Conservation (phyloP, 2,329 filamentous ascomycete species). For the Meredithiella fracta region DNA sequence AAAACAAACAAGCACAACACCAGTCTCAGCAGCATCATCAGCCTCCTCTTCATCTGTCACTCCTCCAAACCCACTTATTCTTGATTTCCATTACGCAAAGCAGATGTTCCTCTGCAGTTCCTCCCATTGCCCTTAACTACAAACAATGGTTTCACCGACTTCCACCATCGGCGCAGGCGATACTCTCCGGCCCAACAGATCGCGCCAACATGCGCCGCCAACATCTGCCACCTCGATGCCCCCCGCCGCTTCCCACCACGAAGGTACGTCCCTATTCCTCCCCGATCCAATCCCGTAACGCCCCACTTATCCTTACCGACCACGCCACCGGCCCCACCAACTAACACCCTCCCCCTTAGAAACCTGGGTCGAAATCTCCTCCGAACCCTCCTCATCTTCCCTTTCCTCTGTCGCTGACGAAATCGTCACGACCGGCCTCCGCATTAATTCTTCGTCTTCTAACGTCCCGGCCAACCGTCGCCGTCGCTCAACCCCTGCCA, state of each 20-base stretch:
- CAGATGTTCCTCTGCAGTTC: no score
- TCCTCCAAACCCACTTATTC: no score
- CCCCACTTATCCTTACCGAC: background rate
- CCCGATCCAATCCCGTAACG: background rate
- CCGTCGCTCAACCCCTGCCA: conserved; percentile 21
- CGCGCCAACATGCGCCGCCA: no score
- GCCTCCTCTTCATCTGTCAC: no score
- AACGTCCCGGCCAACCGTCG: conserved; percentile 30
- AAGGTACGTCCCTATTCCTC: background rate
- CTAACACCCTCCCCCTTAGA: conserved; percentile 35
- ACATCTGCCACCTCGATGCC: no score
- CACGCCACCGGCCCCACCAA: background rate
- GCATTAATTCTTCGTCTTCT: conserved; percentile 43
- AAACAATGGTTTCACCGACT: no score
- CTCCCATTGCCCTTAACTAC: no score
- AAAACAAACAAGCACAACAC: no score
- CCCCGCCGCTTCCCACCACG: background rate
- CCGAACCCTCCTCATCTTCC: conserved; percentile 84
- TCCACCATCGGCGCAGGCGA: no score
- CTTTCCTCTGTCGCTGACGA: conserved; percentile 74
- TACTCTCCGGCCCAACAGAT: no score
- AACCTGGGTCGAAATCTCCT: conserved; percentile 91
- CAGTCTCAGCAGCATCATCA: no score
- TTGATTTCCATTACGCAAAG: no score
- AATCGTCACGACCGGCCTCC: conserved; percentile 76